Percentiles rank a stretch among this genome's conserved stretches.
Evolutionary conservation across 805 yeast genomes (phyloP).

Genomic region (Candida nemodendra): DNA sequence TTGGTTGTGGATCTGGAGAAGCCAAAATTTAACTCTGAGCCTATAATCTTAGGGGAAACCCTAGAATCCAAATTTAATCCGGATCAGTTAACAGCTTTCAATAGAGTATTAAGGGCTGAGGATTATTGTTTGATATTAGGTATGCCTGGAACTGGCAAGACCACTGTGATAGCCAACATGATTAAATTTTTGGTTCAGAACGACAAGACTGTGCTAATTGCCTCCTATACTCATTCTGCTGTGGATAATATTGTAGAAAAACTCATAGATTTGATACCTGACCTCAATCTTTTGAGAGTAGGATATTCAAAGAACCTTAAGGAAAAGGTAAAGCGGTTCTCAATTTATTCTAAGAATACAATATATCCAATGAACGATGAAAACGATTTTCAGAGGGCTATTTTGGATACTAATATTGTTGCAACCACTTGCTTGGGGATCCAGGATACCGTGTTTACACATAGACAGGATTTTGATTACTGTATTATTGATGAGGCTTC

Average conservation of each 20-base stretch:
- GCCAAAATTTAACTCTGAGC: conserved; percentile 41
- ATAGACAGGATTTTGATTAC: conserved; percentile 68
- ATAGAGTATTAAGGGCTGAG: conserved; percentile 57
- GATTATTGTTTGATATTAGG: conserved; percentile 86
- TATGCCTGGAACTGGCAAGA: conserved; percentile 98
- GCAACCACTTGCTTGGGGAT: conserved; percentile 89
- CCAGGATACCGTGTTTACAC: conserved; percentile 55
- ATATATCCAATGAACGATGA: conserved; percentile 31
- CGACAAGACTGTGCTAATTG: conserved; percentile 67
- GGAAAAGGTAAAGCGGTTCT: conserved; percentile 52
- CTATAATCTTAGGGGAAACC: conserved; percentile 23
- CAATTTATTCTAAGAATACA: conserved; percentile 42
- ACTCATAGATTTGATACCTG: conserved; percentile 42
- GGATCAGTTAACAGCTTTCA: conserved; percentile 72
- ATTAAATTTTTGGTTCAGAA: conserved; percentile 58
- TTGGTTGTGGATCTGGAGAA: conserved; percentile 52
- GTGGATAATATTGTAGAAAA: conserved; percentile 89
- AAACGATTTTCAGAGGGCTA: conserved; percentile 46
- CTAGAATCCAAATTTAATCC: conserved; percentile 46
- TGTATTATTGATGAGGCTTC: conserved; percentile 97
- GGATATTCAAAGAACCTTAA: conserved; percentile 65
- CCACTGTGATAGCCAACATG: conserved; percentile 81
- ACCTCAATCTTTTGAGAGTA: conserved; percentile 57
- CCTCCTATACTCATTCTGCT: conserved; percentile 93
- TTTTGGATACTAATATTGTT: conserved; percentile 64